Base-by-base conservation (phyloP, 441 rosid species). In the Euphorbia schlechtendalii region DNA sequence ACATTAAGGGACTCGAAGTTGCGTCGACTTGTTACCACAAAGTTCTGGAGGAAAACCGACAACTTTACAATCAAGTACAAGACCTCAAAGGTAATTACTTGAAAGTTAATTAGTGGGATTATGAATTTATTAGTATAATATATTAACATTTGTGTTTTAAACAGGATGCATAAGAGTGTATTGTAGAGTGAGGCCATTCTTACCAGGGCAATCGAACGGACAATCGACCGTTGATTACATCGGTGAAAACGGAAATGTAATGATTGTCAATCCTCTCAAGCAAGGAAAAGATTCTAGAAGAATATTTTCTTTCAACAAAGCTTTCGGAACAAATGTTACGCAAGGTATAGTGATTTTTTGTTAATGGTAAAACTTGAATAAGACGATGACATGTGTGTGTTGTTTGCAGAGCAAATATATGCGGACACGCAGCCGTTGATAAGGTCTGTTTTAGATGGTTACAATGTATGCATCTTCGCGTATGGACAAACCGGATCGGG, bases 401-500 rank as follows among this genome's bases (percentile, higher is more conserved):
- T 62, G 54, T 77, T 8, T 62, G 63, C 83, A 92, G 98, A 83
- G 73, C 90, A 89, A 87, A 83, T 92, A 56, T 92, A 92, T 60
- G 61, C 27, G 0, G 92, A 92, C 65, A 89, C 96, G 61, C 93
- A 73, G 58, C 96, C 96, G 0, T 73, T 92, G 69, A 67, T 92
- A 70, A 78, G 98, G 73, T 89, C 98, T 3, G 92, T 92, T 46
- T 85, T 92, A 1, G 98, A 92, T 66, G 98, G 98, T 57, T 92
- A 72, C 70, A 92, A 92, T 74, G 98, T 87, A 51, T 92, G 98
- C 74, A 89, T 92, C 64, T 92, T 92, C 27, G 98, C 98, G n/a
- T 92, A 92, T 75, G 98, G 98, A 59, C 98, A 92, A 83, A 92
- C 96, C 20, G 98, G 98, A 71, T 92, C 98, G 5, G 98, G 98